These are phyloP conservation scores for Ceriops tagal DNA, from an alignment of 345 rosid genomes.

Conservation along the genomic window DNA sequence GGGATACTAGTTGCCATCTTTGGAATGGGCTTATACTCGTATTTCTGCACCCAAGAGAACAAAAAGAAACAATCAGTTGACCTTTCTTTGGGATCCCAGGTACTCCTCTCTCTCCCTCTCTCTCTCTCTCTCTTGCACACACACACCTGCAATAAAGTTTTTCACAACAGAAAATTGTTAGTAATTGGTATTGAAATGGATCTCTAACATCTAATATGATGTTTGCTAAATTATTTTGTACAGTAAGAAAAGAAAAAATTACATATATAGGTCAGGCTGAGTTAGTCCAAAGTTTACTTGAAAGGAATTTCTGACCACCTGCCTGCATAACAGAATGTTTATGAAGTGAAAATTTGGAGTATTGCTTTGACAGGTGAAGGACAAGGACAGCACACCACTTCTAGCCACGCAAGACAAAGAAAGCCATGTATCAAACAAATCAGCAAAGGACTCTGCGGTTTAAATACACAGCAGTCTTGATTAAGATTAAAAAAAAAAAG, in stretches of 20 bases:
- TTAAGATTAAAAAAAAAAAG: background rate
- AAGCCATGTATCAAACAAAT: slow-evolving; percentile 63
- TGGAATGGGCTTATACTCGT: slow-evolving; percentile 93
- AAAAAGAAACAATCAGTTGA: slow-evolving; percentile 74
- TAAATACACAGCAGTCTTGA: slow-evolving; percentile 16
- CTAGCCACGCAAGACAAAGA: slow-evolving; percentile 61
- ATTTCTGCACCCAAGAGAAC: slow-evolving; percentile 73
- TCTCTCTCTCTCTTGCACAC: background rate
- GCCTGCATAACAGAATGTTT: no score
- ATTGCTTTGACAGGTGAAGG: slow-evolving; percentile 53
- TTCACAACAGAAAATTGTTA: no score
- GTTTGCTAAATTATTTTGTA: no score
- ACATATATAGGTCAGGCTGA: no score
- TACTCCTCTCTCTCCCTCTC: slow-evolving; percentile 10
- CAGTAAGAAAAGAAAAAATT: no score
- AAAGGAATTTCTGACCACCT: no score
- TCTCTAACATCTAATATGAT: no score
- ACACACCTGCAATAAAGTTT: no score
- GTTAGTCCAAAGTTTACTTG: no score
- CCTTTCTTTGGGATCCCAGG: slow-evolving; percentile 52
- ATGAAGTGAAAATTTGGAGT: background rate
- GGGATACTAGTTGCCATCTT: slow-evolving; percentile 81
- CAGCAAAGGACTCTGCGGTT: slow-evolving; percentile 61
- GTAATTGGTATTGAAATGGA: no score
- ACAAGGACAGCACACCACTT: slow-evolving; percentile 67